phyloP scores from a whole-genome alignment of 2,329 filamentous ascomycete genomes.

The Emergomyces orientalis region DNA sequence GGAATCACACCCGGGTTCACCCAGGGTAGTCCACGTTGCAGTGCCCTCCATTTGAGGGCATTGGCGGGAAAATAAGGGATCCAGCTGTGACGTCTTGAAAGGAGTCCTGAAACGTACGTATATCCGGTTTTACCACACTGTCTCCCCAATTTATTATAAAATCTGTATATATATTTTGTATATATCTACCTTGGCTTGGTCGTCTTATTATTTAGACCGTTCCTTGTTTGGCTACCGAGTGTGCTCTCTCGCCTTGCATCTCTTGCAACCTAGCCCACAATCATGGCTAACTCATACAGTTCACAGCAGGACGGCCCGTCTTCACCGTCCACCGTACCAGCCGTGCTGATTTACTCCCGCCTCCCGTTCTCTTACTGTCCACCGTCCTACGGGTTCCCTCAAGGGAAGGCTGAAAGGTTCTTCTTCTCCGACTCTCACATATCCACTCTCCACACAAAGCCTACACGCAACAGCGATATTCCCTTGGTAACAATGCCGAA shows the following conservation, averaged over 20 bases:
- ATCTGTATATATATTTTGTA: neutral
- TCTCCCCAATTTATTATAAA: neutral
- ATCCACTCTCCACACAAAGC: neutral
- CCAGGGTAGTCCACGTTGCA: conserved; percentile 3
- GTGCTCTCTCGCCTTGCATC: neutral
- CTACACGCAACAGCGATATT: neutral
- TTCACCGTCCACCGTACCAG: neutral
- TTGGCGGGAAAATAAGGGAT: conserved; percentile 3
- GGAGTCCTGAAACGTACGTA: conserved; percentile 3
- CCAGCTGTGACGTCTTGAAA: neutral
- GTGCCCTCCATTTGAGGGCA: conserved; percentile 4
- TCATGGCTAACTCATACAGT: conserved; percentile 7
- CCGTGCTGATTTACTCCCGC: conserved; percentile 9
- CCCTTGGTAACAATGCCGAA: conserved; percentile 13
- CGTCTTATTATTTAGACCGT: neutral
- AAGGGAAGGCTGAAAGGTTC: conserved; percentile 9
- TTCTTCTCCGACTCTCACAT: conserved; percentile 7
- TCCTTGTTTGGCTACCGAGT: neutral
- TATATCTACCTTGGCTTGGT: neutral
- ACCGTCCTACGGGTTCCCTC: conserved; percentile 10
- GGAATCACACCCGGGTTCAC: neutral
- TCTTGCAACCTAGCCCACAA: neutral
- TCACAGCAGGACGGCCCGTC: neutral
- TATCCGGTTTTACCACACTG: neutral
- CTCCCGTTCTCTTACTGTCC: conserved; percentile 3